phyloP scores from a whole-genome alignment of 768 basidiomycete species.

The Boletus bicolor region DNA sequence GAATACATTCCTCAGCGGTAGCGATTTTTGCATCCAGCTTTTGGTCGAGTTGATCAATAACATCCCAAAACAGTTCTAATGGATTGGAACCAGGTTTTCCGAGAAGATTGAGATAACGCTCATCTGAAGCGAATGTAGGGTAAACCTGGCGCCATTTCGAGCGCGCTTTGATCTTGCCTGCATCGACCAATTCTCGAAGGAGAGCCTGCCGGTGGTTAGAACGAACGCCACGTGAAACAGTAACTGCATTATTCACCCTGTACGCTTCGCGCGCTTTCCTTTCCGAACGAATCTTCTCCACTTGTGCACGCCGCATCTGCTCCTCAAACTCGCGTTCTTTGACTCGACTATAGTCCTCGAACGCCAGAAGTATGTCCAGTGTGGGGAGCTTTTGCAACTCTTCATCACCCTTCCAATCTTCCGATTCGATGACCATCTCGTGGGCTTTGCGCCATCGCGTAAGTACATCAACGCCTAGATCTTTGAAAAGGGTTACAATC shows the following conservation, averaged over 20 bases:
- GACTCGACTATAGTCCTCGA: constrained; percentile 90
- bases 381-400: constrained; percentile 83
- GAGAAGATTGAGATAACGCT: constrained; percentile 82
- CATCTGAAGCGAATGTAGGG: constrained; percentile 69
- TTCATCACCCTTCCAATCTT: constrained; percentile 72
- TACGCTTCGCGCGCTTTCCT: constrained; percentile 91
- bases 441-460: constrained; percentile 90
- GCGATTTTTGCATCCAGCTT: constrained; percentile 75
- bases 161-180: constrained; percentile 70
- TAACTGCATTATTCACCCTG: constrained; percentile 47
- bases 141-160: constrained; percentile 93
- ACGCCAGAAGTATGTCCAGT: constrained; percentile 87
- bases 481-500: constrained; percentile 80
- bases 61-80: constrained; percentile 95
- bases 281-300: constrained; percentile 81
- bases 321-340: constrained; percentile 92
- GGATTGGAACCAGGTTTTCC: constrained; percentile 95
- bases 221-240: neutral
- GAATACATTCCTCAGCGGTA: constrained; percentile 61
- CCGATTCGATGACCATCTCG: constrained; percentile 67
- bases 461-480: constrained; percentile 86
- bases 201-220: constrained; percentile 48
- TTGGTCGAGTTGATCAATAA: constrained; percentile 84
- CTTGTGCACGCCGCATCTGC: constrained; percentile 71
- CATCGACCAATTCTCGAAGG: constrained; percentile 62